Conservation (phyloP, 2,329 filamentous ascomycete genomes). For the Cadophora malorum region DNA sequence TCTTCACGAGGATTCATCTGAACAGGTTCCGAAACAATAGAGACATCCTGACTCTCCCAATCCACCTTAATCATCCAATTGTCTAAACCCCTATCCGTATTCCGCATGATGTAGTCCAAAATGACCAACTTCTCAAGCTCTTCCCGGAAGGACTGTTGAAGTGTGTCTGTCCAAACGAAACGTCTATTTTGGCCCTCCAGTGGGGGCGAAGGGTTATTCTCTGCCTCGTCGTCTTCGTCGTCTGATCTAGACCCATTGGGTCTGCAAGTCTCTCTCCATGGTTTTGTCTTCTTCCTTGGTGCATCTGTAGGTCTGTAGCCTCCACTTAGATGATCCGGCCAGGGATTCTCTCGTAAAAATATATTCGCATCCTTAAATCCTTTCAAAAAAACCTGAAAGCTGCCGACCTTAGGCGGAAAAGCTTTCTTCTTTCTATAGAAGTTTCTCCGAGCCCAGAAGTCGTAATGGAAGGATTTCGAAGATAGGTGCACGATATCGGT, state of each 20-base stretch:
- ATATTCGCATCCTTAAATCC: conserved; percentile 97
- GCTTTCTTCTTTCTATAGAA: conserved; percentile 87
- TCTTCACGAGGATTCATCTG: conserved; percentile 64
- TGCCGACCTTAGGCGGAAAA: conserved; percentile 88
- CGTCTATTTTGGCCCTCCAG: conserved; percentile 39
- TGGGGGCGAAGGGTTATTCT: conserved; percentile 48
- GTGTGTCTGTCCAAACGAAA: conserved; percentile 84
- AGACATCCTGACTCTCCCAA: conserved; percentile 80
- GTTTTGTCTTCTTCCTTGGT: conserved; percentile 70
- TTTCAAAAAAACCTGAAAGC: conserved; percentile 96
- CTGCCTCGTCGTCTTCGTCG: conserved; percentile 66
- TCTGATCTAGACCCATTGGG: conserved; percentile 62
- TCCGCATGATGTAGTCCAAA: conserved; percentile 98
- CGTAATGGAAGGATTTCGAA: conserved; percentile 97
- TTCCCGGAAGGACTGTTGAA: conserved; percentile 93
- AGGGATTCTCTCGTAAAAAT: conserved; percentile 92
- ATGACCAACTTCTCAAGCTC: conserved; percentile 97
- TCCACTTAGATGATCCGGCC: conserved; percentile 79
- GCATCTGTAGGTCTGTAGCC: conserved; percentile 73
- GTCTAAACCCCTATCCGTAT: conserved; percentile 93
- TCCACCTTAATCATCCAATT: conserved; percentile 99
- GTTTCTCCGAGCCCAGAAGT: conserved; percentile 92
- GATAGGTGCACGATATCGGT: conserved; percentile 94
- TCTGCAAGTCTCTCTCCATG: conserved; percentile 84
- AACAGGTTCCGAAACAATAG: conserved; percentile 82